Evolutionary conservation across 1,284 basidiomycete genomes (phyloP).

Genomic region (Ustilago hordei): DNA sequence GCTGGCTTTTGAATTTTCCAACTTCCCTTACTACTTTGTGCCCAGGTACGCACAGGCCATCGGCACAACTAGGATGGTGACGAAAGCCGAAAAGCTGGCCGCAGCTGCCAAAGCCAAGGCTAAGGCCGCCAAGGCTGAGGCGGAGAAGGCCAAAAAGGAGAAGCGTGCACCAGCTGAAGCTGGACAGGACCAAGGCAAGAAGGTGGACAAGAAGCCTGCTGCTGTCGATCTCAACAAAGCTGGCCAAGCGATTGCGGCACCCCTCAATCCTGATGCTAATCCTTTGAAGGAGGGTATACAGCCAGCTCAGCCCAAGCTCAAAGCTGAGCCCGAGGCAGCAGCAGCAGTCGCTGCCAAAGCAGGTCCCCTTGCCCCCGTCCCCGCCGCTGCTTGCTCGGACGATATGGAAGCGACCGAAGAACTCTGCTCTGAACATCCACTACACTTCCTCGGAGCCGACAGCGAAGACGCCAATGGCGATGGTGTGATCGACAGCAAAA

Average conservation of each 20-base stretch:
- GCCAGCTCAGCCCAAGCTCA: slow-evolving; percentile 10
- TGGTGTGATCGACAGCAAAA: slow-evolving; percentile 14
- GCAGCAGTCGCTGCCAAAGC: neutral
- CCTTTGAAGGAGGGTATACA: slow-evolving; percentile 26
- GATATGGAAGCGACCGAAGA: slow-evolving; percentile 33
- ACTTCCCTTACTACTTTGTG: slow-evolving; percentile 54
- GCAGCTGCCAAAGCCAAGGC: slow-evolving; percentile 20
- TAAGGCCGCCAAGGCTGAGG: slow-evolving; percentile 16
- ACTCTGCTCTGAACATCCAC: slow-evolving; percentile 45
- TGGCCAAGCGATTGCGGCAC: slow-evolving; percentile 6
- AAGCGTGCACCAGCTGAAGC: neutral
- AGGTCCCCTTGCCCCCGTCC: neutral
- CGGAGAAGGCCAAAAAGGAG: neutral
- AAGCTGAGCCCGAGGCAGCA: slow-evolving; percentile 1
- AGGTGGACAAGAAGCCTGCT: slow-evolving; percentile 7
- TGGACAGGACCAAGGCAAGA: neutral
- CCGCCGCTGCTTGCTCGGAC: neutral
- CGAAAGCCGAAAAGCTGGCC: slow-evolving; percentile 11
- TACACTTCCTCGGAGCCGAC: slow-evolving; percentile 49
- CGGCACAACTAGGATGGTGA: slow-evolving; percentile 24
- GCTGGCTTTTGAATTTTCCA: slow-evolving; percentile 49
- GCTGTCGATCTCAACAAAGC: slow-evolving; percentile 20
- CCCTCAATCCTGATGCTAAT: slow-evolving; percentile 3
- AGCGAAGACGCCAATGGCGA: slow-evolving; percentile 30
- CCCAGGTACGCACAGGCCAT: slow-evolving; percentile 47